These are phyloP conservation scores for Tolypocladium tropicale DNA, from an alignment of 2,329 filamentous ascomycete species.

Conservation along the genomic window DNA sequence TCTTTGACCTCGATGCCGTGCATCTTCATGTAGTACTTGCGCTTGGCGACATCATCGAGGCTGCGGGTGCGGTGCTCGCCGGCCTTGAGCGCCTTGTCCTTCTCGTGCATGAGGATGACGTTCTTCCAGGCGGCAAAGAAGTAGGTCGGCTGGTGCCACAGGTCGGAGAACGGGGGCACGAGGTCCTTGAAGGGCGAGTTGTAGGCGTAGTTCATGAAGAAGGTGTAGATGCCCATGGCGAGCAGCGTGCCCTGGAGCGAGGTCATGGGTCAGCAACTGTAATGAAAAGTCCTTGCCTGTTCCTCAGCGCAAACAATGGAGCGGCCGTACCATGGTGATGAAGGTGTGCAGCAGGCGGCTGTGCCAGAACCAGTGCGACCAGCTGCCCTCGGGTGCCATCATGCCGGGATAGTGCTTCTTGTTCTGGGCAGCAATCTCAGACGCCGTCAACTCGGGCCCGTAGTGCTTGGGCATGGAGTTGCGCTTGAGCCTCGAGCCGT, in stretches of 20 bases:
- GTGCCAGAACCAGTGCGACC: conserved; percentile 76
- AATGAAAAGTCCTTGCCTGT: too few relatives aligned
- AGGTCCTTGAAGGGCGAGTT: conserved; percentile 73
- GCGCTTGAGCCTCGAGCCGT: conserved; percentile 58
- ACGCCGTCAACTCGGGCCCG: conserved; percentile 57
- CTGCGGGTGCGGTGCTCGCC: conserved; percentile 61
- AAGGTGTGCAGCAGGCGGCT: conserved; percentile 66
- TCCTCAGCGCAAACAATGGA: accelerated
- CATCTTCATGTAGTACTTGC: conserved; percentile 73
- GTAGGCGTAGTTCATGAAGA: conserved; percentile 66
- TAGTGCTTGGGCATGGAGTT: conserved; percentile 54
- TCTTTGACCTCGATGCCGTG: conserved; percentile 65
- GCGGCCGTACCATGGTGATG: conserved; percentile 66
- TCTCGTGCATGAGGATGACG: conserved; percentile 67
- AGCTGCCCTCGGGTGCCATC: conserved; percentile 75
- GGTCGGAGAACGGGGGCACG: conserved; percentile 59
- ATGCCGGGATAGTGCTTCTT: conserved; percentile 75
- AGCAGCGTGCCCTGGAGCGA: conserved; percentile 50
- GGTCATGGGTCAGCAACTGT: neutral
- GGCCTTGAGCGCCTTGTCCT: conserved; percentile 58
- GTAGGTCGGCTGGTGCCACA: conserved; percentile 58
- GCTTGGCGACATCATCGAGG: conserved; percentile 80
- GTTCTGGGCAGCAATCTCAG: conserved; percentile 56
- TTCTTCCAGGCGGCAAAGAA: conserved; percentile 56
- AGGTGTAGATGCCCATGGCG: conserved; percentile 60